Evolutionary conservation across 2,329 filamentous ascomycete genomes (phyloP).

Genomic region (Calonectria pseudoturangicola): DNA sequence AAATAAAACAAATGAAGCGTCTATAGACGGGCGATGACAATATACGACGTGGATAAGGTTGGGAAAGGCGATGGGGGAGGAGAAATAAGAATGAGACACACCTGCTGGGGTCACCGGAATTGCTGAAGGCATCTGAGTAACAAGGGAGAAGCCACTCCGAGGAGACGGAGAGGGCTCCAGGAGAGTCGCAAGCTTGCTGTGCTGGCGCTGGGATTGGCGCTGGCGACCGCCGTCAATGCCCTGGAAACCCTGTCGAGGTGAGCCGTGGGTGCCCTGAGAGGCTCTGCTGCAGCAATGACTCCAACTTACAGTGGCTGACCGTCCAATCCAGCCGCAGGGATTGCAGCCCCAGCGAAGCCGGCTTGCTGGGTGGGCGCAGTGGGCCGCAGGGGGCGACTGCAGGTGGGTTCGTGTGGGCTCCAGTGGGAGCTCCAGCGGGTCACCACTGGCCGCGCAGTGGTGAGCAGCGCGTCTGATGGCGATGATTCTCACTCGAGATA

Average conservation of each 20-base stretch:
- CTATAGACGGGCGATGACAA: slow-evolving; percentile 31
- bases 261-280: slow-evolving; percentile 26
- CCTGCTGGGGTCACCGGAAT: slow-evolving; percentile 55
- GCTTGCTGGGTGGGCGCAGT: slow-evolving; percentile 50
- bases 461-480: slow-evolving; percentile 23
- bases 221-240: slow-evolving; percentile 28
- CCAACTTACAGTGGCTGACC: slow-evolving; percentile 45
- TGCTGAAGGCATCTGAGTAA: slow-evolving; percentile 56
- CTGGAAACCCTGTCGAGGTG: slow-evolving; percentile 34
- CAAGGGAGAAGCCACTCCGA: slow-evolving; percentile 47
- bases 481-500: slow-evolving; percentile 27
- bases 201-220: slow-evolving; percentile 27
- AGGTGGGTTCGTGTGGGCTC: slow-evolving; percentile 39
- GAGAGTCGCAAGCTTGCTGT: slow-evolving; percentile 41
- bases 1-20: slow-evolving; percentile 47
- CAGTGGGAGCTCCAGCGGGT: slow-evolving; percentile 43
- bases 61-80: slow-evolving; percentile 30
- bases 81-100: slow-evolving; percentile 46
- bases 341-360: slow-evolving; percentile 49
- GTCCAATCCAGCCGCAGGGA: slow-evolving; percentile 48
- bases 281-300: slow-evolving; percentile 33
- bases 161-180: slow-evolving; percentile 40
- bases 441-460: slow-evolving; percentile 35
- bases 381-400: slow-evolving; percentile 50
- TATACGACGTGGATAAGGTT: slow-evolving; percentile 35